Evolutionary conservation across 306 rosid genomes (phyloP).

Genomic region (Rosa multiflora): DNA sequence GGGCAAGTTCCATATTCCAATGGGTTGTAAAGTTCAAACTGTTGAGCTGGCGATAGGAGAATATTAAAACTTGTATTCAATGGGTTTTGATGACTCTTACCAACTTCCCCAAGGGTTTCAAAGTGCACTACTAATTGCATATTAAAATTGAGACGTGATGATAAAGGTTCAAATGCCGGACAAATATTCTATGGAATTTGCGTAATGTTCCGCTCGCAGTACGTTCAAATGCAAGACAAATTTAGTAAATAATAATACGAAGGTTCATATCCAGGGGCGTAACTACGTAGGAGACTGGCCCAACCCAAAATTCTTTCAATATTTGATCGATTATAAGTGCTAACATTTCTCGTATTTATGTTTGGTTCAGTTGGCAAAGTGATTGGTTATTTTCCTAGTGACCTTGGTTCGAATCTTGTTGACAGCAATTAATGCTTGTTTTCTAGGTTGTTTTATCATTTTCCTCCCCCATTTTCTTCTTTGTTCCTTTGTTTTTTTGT

Average conservation of each 20-base stretch:
- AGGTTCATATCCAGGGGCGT: neutral
- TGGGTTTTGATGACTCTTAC: neutral
- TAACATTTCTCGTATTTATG: no score
- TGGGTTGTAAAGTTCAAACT: conserved; percentile 54
- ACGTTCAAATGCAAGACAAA: neutral
- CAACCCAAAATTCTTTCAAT: no score
- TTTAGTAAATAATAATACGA: neutral
- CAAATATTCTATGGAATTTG: neutral
- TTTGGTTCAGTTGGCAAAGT: no score
- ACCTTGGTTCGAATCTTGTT: no score
- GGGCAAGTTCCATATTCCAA: conserved; percentile 31
- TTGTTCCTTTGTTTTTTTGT: no score
- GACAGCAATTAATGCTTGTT: no score
- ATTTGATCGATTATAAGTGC: no score
- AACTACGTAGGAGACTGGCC: no score
- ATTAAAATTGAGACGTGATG: neutral
- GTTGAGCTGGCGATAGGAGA: conserved; percentile 30
- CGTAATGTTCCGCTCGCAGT: neutral
- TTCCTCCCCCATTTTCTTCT: no score
- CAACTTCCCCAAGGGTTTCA: conserved; percentile 17
- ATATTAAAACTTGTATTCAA: neutral
- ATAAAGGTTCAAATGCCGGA: neutral
- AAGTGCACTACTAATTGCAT: neutral
- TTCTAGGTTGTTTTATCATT: no score
- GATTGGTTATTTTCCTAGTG: no score